Evolutionary conservation across 2,329 filamentous ascomycete genomes (phyloP).

Genomic region (Parastagonospora nodorum): DNA sequence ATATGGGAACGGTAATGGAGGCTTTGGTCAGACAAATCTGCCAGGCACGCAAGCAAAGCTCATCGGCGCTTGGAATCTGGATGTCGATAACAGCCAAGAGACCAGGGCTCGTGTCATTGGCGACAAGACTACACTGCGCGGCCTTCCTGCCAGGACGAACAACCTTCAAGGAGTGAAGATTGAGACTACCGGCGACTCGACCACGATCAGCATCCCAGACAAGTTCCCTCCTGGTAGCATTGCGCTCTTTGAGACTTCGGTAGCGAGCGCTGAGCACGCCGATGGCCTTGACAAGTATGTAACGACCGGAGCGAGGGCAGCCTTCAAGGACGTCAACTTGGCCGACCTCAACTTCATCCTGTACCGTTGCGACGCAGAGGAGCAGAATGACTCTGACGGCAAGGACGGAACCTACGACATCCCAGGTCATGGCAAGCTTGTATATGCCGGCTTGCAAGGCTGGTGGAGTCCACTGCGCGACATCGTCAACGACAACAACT

Average conservation of each 20-base stretch:
- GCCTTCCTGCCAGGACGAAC: conserved; percentile 81
- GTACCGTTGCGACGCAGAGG: conserved; percentile 91
- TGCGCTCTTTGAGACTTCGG: conserved; percentile 94
- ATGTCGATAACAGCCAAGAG: conserved; percentile 79
- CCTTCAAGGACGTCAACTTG: conserved; percentile 75
- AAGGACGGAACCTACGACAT: conserved; percentile 88
- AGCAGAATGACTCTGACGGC: conserved; percentile 76
- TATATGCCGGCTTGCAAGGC: conserved; percentile 96
- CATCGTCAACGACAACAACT: conserved; percentile 85
- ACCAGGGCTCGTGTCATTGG: conserved; percentile 66
- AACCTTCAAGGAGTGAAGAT: conserved; percentile 75
- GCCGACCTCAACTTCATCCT: conserved; percentile 89
- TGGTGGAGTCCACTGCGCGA: conserved; percentile 94
- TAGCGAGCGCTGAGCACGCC: conserved; percentile 83
- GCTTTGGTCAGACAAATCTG: conserved; percentile 78
- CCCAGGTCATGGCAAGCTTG: conserved; percentile 79
- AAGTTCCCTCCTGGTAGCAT: conserved; percentile 93
- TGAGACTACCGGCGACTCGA: conserved; percentile 73
- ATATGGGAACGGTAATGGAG: conserved; percentile 81
- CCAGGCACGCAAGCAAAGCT: conserved; percentile 83
- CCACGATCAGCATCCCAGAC: conserved; percentile 78
- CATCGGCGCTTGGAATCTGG: conserved; percentile 88
- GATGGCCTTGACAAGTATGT: conserved; percentile 84
- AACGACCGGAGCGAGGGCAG: conserved; percentile 77
- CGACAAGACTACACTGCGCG: conserved; percentile 75